A percentile compares a stretch with the other conserved stretches of the same genome.
Conservation (phyloP, 2,329 filamentous ascomycete genomes). For the Fusarium chuoi region DNA sequence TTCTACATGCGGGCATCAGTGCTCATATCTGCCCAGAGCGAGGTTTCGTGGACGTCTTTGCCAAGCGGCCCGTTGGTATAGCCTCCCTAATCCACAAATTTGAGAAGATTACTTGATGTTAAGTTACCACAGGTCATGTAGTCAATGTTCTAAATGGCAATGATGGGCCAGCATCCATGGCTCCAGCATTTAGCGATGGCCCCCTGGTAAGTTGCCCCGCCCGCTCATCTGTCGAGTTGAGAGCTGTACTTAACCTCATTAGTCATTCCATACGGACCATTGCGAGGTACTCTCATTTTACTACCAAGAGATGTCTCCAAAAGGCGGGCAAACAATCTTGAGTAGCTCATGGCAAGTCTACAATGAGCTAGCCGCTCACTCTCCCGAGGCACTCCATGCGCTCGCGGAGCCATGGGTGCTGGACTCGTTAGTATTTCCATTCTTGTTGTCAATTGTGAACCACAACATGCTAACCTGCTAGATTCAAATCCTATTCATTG, state of each 20-base stretch:
- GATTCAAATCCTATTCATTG: background rate
- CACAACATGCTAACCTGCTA: too few species aligned
- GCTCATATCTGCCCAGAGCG: background rate
- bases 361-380: background rate
- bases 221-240: background rate
- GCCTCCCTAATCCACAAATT: rapidly evolving
- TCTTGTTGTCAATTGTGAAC: too few species aligned
- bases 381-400: background rate
- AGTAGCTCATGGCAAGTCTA: background rate
- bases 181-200: background rate
- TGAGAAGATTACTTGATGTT: rapidly evolving
- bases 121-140: background rate
- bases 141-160: background rate
- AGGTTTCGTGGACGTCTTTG: background rate
- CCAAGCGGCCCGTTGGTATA: background rate
- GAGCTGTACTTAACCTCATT: background rate
- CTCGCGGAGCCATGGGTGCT: background rate
- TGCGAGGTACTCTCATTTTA: background rate
- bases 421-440: background rate
- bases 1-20: background rate
- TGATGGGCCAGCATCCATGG: background rate
- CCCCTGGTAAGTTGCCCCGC: background rate
- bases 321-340: background rate
- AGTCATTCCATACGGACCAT: background rate
- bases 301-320: background rate